Percentiles rank a stretch among this genome's conserved stretches.
Evolutionary conservation across 805 yeast species (phyloP).

Genomic region (Osmozyma mogii): DNA sequence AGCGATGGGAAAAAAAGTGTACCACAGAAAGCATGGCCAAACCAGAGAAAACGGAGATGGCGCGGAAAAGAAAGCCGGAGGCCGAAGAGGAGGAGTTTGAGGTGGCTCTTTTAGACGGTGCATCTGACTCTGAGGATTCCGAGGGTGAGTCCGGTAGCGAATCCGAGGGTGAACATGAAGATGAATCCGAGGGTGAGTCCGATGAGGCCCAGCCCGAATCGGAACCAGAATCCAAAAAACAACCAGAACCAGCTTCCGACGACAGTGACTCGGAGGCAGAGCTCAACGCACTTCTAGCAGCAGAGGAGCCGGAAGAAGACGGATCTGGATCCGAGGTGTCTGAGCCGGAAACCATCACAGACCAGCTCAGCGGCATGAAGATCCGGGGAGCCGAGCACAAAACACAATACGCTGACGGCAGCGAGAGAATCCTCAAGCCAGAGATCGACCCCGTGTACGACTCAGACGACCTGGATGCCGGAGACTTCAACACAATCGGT

Average conservation of each 20-base stretch:
- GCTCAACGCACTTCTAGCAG: constrained; percentile 51
- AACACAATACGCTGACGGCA: constrained; percentile 76
- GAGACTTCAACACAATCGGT: constrained; percentile 79
- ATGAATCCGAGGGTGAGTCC: too few species aligned
- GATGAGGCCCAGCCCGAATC: not conserved
- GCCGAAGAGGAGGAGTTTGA: too few species aligned
- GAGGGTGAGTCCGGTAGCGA: too few species aligned
- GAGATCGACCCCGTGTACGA: constrained; percentile 94
- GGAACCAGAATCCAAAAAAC: not conserved
- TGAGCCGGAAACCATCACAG: constrained; percentile 49
- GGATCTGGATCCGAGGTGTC: constrained; percentile 41
- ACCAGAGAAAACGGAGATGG: too few species aligned
- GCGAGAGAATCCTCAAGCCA: constrained; percentile 69
- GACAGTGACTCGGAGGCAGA: constrained; percentile 51
- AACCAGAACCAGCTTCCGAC: constrained; percentile 6
- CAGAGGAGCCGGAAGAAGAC: constrained; percentile 28
- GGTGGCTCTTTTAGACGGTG: too few species aligned
- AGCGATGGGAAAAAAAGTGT: too few species aligned
- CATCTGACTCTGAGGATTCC: too few species aligned
- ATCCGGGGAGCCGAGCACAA: constrained; percentile 35
- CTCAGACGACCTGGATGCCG: constrained; percentile 86
- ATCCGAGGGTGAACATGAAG: too few species aligned
- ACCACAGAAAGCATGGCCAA: too few species aligned
- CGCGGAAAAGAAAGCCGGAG: too few species aligned
- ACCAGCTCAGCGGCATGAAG: constrained; percentile 45